Evolutionary conservation across 768 basidiomycete species (phyloP).

Genomic region (Tricholoma saponaceum): DNA sequence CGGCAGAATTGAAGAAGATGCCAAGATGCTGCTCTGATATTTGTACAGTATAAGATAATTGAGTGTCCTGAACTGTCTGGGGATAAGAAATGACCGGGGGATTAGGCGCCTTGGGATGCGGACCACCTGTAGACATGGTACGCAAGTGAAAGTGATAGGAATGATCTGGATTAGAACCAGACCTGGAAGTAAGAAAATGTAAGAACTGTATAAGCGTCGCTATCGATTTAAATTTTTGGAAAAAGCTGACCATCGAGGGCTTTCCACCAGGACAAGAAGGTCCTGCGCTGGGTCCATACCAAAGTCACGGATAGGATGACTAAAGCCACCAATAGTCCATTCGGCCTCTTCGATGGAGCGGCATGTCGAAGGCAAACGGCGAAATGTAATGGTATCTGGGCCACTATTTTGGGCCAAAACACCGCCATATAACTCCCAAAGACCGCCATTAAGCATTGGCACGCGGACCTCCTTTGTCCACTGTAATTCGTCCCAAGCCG

Average conservation of each 20-base stretch:
- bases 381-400: constrained; percentile 34
- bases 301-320: constrained; percentile 47
- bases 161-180: constrained; percentile 7
- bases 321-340: constrained; percentile 38
- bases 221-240: neutral
- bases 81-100: constrained; percentile 28
- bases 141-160: constrained; percentile 40
- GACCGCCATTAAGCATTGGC: constrained; percentile 36
- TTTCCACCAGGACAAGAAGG: constrained; percentile 50
- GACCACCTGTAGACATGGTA: constrained; percentile 38
- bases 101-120: constrained; percentile 39
- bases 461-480: constrained; percentile 30
- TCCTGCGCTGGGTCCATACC: constrained; percentile 66
- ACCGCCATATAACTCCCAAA: constrained; percentile 60
- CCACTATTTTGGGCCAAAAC: constrained; percentile 41
- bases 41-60: constrained; percentile 46
- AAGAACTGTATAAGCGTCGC: neutral
- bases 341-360: constrained; percentile 41
- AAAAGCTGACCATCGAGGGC: constrained; percentile 28
- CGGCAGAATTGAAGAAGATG: constrained; percentile 38
- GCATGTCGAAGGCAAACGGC: constrained; percentile 44
- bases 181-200: neutral
- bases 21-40: constrained; percentile 49
- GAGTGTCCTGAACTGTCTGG: constrained; percentile 15
- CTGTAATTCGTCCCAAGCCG: constrained; percentile 34